Percentiles rank a stretch among this genome's conserved stretches.
These are phyloP conservation scores for Rugiboletus extremiorientalis DNA, from an alignment of 1,284 basidiomycete genomes.

Conservation along the genomic window DNA sequence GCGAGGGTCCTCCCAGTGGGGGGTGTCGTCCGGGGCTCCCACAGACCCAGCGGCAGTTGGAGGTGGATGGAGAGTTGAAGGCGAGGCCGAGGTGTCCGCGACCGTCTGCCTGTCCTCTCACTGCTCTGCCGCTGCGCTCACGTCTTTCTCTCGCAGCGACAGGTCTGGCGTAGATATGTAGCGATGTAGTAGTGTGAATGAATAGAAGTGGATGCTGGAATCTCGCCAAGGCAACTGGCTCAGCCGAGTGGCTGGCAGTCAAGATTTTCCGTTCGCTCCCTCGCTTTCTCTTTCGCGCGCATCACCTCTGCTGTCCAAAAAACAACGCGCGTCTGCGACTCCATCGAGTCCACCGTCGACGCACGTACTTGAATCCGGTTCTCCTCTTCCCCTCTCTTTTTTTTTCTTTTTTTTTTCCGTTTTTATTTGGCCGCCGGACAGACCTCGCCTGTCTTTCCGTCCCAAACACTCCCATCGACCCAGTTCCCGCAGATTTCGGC, in stretches of 20 bases:
- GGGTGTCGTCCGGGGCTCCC: constrained; percentile 32
- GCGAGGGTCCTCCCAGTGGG: constrained; percentile 29
- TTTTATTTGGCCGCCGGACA: not conserved
- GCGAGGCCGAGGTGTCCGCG: constrained; percentile 73
- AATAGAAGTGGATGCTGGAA: not conserved
- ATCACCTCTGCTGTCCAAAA: constrained; percentile 13
- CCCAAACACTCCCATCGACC: constrained; percentile 1
- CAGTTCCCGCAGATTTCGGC: not conserved
- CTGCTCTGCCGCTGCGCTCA: constrained; percentile 1
- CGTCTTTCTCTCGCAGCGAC: not conserved
- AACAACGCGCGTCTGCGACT: constrained; percentile 11
- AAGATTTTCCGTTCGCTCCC: not conserved
- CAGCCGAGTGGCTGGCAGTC: constrained; percentile 20
- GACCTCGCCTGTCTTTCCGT: not conserved
- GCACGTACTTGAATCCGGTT: not conserved
- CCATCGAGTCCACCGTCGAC: not conserved
- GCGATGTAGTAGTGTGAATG: too few relatives aligned
- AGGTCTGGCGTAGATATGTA: too few relatives aligned
- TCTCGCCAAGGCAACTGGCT: not conserved
- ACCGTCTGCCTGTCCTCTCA: not conserved
- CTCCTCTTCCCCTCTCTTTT: not conserved
- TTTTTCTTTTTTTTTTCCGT: constrained; percentile 7
- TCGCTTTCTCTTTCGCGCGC: constrained; percentile 19
- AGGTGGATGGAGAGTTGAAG: constrained; percentile 76
- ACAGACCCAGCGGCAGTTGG: constrained; percentile 42